Evolutionary conservation across 768 basidiomycete genomes (phyloP).

Genomic region (Hygrocybe coccinea): DNA sequence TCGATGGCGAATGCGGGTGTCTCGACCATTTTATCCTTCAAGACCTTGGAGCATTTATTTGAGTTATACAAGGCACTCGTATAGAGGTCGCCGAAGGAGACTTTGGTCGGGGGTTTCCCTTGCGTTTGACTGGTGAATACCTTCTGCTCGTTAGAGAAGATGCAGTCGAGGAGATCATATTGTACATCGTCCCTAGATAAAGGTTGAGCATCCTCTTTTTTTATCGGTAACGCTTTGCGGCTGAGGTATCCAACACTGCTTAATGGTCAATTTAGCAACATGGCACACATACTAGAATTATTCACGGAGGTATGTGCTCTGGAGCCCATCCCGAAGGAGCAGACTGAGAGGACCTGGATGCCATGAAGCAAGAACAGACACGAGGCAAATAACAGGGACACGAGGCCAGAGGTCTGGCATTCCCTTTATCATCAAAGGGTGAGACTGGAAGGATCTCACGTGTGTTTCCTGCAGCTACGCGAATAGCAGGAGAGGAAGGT

Average conservation of each 20-base stretch:
- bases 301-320: conserved; percentile 53
- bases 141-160: conserved; percentile 64
- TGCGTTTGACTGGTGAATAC: conserved; percentile 49
- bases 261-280: conserved; percentile 7
- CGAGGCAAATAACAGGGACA: conserved; percentile 33
- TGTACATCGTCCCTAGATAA: conserved; percentile 65
- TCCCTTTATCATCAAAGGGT: conserved; percentile 20
- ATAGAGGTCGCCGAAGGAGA: conserved; percentile 70
- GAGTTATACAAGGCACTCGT: conserved; percentile 65
- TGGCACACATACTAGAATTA: conserved; percentile 13
- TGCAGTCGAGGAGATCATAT: conserved; percentile 70
- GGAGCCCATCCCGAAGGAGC: conserved; percentile 38
- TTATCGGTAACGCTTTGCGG: conserved; percentile 40
- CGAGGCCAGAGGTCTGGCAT: conserved; percentile 24
- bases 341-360: conserved; percentile 37
- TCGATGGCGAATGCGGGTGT: conserved; percentile 55
- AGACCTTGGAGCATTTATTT: conserved; percentile 61
- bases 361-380: conserved; percentile 37
- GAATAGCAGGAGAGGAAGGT: neutral
- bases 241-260: conserved; percentile 55
- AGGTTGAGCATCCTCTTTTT: conserved; percentile 61
- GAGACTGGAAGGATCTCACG: conserved; percentile 35
- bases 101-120: conserved; percentile 23
- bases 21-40: conserved; percentile 68
- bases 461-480: conserved; percentile 16